A percentile compares a stretch with the other conserved stretches of the same genome.
Conservation (phyloP, 768 basidiomycete genomes). For the Russula earlei region DNA sequence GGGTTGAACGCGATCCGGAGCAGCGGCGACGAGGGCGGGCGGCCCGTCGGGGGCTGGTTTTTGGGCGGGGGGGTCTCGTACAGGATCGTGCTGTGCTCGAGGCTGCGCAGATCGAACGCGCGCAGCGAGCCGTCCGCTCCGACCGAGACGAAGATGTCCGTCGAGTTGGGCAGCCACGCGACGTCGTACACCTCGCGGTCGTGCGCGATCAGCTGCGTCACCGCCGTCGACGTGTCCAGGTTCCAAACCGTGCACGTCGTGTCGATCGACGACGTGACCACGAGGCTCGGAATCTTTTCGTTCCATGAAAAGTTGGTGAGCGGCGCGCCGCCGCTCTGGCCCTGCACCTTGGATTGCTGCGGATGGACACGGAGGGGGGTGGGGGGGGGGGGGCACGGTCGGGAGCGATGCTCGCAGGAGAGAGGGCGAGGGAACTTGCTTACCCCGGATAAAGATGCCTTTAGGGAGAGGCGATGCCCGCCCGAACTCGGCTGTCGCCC, state of each 20-base stretch:
- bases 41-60: slow-evolving; percentile 50
- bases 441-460: slow-evolving; percentile 76
- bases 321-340: slow-evolving; percentile 74
- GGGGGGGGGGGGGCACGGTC: not conserved
- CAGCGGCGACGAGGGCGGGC: slow-evolving; percentile 71
- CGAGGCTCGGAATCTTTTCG: slow-evolving; percentile 76
- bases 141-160: slow-evolving; percentile 96
- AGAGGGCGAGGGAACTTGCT: slow-evolving; percentile 27
- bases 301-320: slow-evolving; percentile 98
- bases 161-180: slow-evolving; percentile 94
- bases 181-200: slow-evolving; percentile 96
- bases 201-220: slow-evolving; percentile 96
- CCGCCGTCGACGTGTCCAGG: slow-evolving; percentile 83
- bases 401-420: slow-evolving; percentile 6
- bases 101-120: slow-evolving; percentile 90
- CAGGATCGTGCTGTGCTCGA: slow-evolving; percentile 97
- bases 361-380: not conserved
- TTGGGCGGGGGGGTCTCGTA: slow-evolving; percentile 89
- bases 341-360: slow-evolving; percentile 86
- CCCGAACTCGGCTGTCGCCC: slow-evolving; percentile 49
- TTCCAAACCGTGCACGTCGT: slow-evolving; percentile 99
- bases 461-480: slow-evolving; percentile 60
- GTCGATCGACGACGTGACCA: slow-evolving; percentile 97
- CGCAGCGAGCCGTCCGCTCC: slow-evolving; percentile 95
- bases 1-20: slow-evolving; percentile 89